phyloP scores from a whole-genome alignment of 768 basidiomycete genomes.

The Collybia sp. region DNA sequence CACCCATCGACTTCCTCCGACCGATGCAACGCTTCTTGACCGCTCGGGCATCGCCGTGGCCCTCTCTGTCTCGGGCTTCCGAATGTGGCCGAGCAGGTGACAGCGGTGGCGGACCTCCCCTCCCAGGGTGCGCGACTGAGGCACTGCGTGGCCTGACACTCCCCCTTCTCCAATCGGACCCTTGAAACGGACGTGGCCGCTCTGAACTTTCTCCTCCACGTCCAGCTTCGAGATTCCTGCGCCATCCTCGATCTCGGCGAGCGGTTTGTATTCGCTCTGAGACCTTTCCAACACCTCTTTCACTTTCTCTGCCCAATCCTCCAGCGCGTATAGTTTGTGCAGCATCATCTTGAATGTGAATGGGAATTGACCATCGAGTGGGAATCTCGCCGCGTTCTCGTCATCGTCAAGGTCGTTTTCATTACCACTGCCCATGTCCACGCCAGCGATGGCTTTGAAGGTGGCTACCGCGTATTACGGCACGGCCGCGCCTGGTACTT shows the following conservation, averaged over 20 bases:
- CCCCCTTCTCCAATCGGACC: constrained; percentile 10
- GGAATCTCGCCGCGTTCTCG: constrained; percentile 35
- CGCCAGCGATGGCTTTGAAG: not conserved
- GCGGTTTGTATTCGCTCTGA: constrained; percentile 50
- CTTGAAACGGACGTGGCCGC: constrained; percentile 21
- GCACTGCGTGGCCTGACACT: constrained; percentile 27
- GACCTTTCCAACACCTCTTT: constrained; percentile 49
- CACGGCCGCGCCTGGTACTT: constrained; percentile 8
- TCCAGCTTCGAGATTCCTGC: constrained; percentile 9
- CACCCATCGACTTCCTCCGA: constrained; percentile 39
- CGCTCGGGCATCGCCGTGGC: constrained; percentile 24
- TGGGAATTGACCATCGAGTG: constrained; percentile 38
- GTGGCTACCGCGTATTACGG: constrained; percentile 22
- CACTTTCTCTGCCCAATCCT: constrained; percentile 56
- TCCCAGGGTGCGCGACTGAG: constrained; percentile 18
- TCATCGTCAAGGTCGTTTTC: constrained; percentile 15
- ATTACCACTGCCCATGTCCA: constrained; percentile 5
- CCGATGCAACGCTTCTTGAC: constrained; percentile 56
- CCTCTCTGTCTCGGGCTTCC: constrained; percentile 5
- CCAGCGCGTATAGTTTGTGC: constrained; percentile 57
- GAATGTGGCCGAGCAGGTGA: constrained; percentile 5
- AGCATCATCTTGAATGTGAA: constrained; percentile 69
- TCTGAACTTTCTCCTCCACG: constrained; percentile 10
- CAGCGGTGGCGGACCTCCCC: constrained; percentile 1
- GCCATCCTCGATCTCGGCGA: constrained; percentile 32